Percentiles rank a stretch among this genome's conserved stretches.
Conservation (phyloP, 768 basidiomycete species). For the Mycena belliarum region DNA sequence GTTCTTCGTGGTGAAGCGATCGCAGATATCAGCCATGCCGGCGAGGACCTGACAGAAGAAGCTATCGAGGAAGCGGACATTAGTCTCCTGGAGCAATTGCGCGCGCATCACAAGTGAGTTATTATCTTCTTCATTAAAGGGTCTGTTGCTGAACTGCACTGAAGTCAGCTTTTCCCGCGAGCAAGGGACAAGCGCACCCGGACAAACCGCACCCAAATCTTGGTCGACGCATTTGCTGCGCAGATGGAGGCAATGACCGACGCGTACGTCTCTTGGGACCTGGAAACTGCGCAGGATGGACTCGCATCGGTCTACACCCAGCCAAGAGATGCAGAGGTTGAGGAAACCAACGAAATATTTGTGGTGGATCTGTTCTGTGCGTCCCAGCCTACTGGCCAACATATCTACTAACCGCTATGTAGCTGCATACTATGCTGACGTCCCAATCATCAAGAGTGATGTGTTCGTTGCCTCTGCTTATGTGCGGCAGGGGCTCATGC, state of each 20-base stretch:
- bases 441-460: neutral
- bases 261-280: neutral
- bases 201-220: too few species aligned
- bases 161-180: too few species aligned
- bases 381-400: too few species aligned
- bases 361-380: neutral
- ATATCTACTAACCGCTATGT: too few species aligned
- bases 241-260: neutral
- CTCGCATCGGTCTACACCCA: neutral
- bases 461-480: neutral
- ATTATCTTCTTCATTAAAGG: neutral
- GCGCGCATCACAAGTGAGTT: neutral
- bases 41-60: neutral
- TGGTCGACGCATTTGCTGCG: too few species aligned
- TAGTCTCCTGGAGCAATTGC: neutral
- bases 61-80: too few species aligned
- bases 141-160: too few species aligned
- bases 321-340: too few species aligned
- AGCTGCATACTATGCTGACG: neutral
- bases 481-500: slow-evolving; percentile 9
- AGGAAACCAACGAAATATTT: neutral
- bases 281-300: neutral
- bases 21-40: neutral
- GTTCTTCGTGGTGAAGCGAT: neutral
- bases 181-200: too few species aligned